Conservation (phyloP, 2,329 filamentous ascomycete species). For the Botrytis aclada region DNA sequence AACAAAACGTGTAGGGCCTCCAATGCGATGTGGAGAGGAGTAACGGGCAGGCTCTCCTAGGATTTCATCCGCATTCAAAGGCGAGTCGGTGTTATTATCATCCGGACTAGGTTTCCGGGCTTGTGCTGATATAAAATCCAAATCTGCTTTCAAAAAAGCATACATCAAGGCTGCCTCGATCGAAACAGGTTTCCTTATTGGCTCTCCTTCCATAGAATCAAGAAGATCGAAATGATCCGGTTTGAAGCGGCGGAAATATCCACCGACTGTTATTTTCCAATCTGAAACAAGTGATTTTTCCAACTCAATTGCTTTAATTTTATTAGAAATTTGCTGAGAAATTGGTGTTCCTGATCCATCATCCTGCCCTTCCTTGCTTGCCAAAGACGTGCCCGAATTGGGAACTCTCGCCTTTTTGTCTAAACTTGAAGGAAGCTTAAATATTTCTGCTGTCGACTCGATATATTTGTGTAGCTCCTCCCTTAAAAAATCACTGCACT, state of each 20-base stretch:
- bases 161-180: constrained; percentile 82
- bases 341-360: constrained; percentile 43
- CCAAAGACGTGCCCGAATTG: constrained; percentile 48
- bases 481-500: constrained; percentile 83
- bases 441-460: constrained; percentile 72
- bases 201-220: constrained; percentile 34
- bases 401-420: constrained; percentile 49
- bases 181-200: constrained; percentile 46
- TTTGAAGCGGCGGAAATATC: constrained; percentile 89
- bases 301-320: constrained; percentile 61
- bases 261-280: constrained; percentile 83
- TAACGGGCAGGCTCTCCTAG: constrained; percentile 61
- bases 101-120: constrained; percentile 74
- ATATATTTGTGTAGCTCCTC: constrained; percentile 87
- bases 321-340: constrained; percentile 42
- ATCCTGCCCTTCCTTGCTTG: constrained; percentile 51
- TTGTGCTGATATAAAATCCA: constrained; percentile 90
- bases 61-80: constrained; percentile 82
- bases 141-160: constrained; percentile 87
- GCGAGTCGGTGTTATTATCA: constrained; percentile 69
- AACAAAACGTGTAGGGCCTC: constrained; percentile 76
- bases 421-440: constrained; percentile 76
- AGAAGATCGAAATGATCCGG: constrained; percentile 67
- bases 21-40: constrained; percentile 60
- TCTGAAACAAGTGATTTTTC: constrained; percentile 68